Evolutionary conservation across 257 asterid species (phyloP).

Genomic region (Penstemon davidsonii): DNA sequence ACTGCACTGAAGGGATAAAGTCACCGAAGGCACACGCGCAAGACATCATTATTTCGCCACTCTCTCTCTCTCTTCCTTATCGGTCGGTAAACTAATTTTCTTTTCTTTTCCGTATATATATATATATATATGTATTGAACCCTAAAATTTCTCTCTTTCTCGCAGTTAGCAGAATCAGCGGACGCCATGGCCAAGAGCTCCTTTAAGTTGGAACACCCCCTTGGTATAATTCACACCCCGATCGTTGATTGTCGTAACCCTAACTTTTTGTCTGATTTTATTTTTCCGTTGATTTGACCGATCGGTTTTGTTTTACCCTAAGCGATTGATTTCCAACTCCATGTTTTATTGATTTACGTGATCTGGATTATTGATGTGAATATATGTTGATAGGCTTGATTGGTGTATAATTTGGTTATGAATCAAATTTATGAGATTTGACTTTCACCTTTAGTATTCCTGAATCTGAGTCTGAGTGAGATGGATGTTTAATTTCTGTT

Average conservation of each 20-base stretch:
- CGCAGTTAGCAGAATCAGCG: conserved; percentile 26
- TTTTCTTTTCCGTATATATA: not conserved
- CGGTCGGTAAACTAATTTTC: conserved; percentile 20
- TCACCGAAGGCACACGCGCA: not conserved
- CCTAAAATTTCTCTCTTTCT: conserved; percentile 2
- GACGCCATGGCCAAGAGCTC: conserved; percentile 64
- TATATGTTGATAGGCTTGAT: not conserved
- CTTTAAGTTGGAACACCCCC: conserved; percentile 76
- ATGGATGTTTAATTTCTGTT: not conserved
- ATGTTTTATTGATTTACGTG: not conserved
- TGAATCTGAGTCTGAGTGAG: no score
- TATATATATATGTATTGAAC: conserved; percentile 1
- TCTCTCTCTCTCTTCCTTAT: conserved; percentile 7
- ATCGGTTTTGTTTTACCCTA: conserved; percentile 2
- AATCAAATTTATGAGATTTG: conserved; percentile 3
- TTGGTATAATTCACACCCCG: conserved; percentile 41
- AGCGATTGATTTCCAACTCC: not conserved
- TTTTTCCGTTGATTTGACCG: not conserved
- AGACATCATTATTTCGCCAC: not conserved
- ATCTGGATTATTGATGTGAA: conserved; percentile 28
- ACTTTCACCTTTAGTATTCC: not conserved
- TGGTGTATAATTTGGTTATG: not conserved
- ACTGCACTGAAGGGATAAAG: conserved; percentile 17
- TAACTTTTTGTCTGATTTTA: conserved; percentile 8
- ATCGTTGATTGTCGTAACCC: conserved; percentile 21